Base-by-base conservation (phyloP, 805 yeast species). In the Saturnispora ahearnii region DNA sequence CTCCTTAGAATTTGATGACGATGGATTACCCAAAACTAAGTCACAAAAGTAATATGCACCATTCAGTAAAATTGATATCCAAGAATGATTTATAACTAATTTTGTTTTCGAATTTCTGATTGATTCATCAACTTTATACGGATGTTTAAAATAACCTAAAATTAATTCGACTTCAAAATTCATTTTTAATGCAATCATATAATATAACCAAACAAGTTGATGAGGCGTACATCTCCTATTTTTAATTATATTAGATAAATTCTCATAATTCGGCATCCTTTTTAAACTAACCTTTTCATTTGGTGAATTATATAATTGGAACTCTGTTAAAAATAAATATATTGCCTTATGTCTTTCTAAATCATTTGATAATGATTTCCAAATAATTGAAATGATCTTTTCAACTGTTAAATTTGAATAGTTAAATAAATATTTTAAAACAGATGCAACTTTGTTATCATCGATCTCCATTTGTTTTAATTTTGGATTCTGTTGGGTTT, bases 11-110 rank as follows among this genome's bases (percentile, higher is more conserved):
- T 73, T 60, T 1, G 82, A 79, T 54, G 80, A 75, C 1, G 83
- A 64, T 4, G 72, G 64, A 57, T 81, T 82, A 1, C 87, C 89
- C 30, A 83, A 59, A 5, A 81, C 71, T 5, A 79, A 82, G 62
- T 91, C 99, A 53, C 91, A 65, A 53, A 93, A 73, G 52, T 91
- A 72, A 79, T 90, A 89, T 61, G 85, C 84, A 37, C 82, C 81
- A 52, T 87, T 83, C 13, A 89, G 66, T 33, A 84, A 63, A 1
- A 89, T 81, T 1, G 95, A 80, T 49, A 88, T 74, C 99, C 99
- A 93, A 49, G 86, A 79, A 65, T 93, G 99, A 59, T 89, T 87
- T 34, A 81, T 63, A n/a, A 69, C 67, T 55, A 73, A 76, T 41
- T 79, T 73, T 51, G 72, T 74, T 51, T 69, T 69, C 0, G 54